Conservation (phyloP, 257 asterid genomes). For the Coffea canephora region DNA sequence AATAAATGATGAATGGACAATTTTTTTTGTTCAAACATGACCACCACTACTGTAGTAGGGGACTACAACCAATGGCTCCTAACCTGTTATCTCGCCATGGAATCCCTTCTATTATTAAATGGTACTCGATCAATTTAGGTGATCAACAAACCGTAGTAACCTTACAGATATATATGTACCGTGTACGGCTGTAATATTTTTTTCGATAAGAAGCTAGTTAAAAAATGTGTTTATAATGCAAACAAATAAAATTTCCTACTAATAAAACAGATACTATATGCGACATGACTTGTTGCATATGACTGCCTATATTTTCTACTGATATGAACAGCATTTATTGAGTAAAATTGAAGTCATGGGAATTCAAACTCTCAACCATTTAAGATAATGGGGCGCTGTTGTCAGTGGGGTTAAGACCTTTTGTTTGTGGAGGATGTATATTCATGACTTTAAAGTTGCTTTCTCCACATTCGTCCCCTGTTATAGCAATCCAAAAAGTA, state of each 20-base stretch:
- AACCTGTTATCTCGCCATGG: constrained; percentile 26
- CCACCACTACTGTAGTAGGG: constrained; percentile 25
- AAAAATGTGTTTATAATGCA: too few species aligned
- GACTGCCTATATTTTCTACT: constrained; percentile 17
- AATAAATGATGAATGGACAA: constrained; percentile 50
- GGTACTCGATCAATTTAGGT: neutral
- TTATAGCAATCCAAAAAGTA: constrained; percentile 15
- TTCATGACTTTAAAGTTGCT: constrained; percentile 27
- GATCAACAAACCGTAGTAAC: neutral
- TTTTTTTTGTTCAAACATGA: constrained; percentile 46
- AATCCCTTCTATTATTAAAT: constrained; percentile 17
- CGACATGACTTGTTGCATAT: too few species aligned
- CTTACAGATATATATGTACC: neutral
- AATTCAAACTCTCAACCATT: constrained; percentile 16
- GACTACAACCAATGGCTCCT: constrained; percentile 32
- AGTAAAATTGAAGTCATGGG: constrained; percentile 9
- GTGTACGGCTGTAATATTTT: neutral
- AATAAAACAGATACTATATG: too few species aligned
- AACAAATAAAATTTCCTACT: too few species aligned
- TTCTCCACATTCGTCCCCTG: constrained; percentile 38
- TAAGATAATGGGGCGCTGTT: constrained; percentile 15
- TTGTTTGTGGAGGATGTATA: constrained; percentile 14
- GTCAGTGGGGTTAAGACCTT: constrained; percentile 25
- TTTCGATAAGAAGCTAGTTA: too few species aligned
- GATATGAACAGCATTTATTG: constrained; percentile 23